A percentile compares a stretch with the other conserved stretches of the same genome.
These are phyloP conservation scores for Phaffia rhodozyma DNA, from an alignment of 1,284 basidiomycete species.

Conservation along the genomic window DNA sequence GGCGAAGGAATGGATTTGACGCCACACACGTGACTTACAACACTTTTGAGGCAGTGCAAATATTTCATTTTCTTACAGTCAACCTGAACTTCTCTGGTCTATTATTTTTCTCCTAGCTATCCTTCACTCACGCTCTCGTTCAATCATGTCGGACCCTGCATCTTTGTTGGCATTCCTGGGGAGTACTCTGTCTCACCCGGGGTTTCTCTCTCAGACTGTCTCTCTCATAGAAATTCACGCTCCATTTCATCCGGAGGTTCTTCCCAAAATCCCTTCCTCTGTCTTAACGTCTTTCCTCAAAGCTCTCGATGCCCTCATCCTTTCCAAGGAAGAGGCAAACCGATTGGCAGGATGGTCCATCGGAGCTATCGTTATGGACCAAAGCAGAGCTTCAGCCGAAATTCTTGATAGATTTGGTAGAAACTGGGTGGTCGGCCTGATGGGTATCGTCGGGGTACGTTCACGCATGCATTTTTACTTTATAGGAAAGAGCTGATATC, in stretches of 20 bases:
- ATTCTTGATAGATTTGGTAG: conserved; percentile 9
- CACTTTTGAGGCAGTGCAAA: no score
- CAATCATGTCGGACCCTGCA: neutral
- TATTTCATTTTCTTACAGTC: neutral
- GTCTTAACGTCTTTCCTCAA: conserved; percentile 3
- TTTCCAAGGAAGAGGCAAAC: conserved; percentile 12
- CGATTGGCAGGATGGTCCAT: conserved; percentile 15
- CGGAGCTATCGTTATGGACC: conserved; percentile 7
- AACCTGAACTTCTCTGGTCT: neutral
- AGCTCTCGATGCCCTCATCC: conserved; percentile 6
- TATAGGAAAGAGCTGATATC: neutral
- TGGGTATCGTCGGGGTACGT: conserved; percentile 12
- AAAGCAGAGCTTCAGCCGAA: neutral
- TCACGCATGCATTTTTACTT: neutral
- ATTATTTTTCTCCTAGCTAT: neutral
- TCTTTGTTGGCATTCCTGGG: neutral
- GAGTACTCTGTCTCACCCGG: neutral
- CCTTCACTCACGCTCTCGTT: neutral
- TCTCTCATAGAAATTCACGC: conserved; percentile 9
- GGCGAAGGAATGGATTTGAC: no score
- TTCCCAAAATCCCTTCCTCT: no score
- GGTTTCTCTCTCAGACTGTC: neutral
- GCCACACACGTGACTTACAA: no score
- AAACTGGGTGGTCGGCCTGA: conserved; percentile 8
- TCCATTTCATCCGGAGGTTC: conserved; percentile 3